A percentile compares a stretch with the other conserved stretches of the same genome.
These are phyloP conservation scores for Glycyrrhiza uralensis DNA, from an alignment of 306 rosid genomes.

Conservation along the genomic window DNA sequence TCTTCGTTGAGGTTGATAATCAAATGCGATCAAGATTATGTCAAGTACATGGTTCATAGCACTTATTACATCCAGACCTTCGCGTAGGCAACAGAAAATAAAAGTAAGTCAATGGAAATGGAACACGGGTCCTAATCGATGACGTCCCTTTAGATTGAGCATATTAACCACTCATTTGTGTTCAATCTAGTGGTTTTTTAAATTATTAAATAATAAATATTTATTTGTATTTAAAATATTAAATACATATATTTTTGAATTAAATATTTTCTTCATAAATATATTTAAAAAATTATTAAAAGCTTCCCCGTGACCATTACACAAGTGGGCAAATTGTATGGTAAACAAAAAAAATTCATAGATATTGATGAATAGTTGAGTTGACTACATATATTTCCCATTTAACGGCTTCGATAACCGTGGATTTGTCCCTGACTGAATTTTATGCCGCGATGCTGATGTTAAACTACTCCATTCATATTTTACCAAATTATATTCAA, in stretches of 20 bases:
- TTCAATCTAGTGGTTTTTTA: neutral
- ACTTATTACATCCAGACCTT: neutral
- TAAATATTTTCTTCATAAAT: no score
- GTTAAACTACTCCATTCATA: conserved; percentile 1
- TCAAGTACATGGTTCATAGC: neutral
- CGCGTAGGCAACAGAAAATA: neutral
- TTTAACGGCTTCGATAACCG: neutral
- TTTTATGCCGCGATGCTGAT: neutral
- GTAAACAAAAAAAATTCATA: neutral
- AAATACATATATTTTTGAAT: no score
- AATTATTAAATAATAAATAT: neutral
- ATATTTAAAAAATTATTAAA: no score
- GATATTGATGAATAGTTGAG: no score
- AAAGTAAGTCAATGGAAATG: no score
- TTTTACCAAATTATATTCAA: neutral
- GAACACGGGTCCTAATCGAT: no score
- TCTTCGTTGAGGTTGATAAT: neutral
- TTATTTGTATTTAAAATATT: no score
- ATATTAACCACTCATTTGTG: no score
- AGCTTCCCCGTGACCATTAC: no score
- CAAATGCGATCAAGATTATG: neutral
- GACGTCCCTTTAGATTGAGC: no score
- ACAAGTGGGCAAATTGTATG: neutral
- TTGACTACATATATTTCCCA: no score
- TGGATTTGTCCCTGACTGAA: neutral